A percentile compares a stretch with the other conserved stretches of the same genome.
Conservation (phyloP, 2,329 filamentous ascomycete species). For the Monilinia vaccinii-corymbosi region DNA sequence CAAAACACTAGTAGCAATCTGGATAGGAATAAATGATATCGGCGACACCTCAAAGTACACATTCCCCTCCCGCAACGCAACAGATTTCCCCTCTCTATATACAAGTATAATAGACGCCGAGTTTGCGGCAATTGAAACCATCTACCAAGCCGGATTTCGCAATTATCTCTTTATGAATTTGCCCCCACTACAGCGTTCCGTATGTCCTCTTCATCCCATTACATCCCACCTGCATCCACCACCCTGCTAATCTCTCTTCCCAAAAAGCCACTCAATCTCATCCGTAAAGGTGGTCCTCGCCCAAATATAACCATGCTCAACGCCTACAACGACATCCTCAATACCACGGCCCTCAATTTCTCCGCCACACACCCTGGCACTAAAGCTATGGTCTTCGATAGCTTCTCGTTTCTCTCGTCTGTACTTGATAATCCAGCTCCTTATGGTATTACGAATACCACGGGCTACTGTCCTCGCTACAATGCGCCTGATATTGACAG, state of each 20-base stretch:
- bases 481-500: conserved; percentile 37
- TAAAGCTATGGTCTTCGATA: conserved; percentile 37
- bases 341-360: conserved; percentile 13
- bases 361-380: conserved; percentile 25
- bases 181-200: conserved; percentile 40
- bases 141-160: conserved; percentile 36
- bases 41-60: conserved; percentile 38
- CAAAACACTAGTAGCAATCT: conserved; percentile 39
- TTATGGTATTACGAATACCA: conserved; percentile 39
- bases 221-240: background rate
- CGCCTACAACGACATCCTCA: conserved; percentile 36
- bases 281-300: conserved; percentile 28
- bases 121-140: conserved; percentile 33
- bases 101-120: conserved; percentile 33
- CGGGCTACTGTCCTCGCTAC: conserved; percentile 36
- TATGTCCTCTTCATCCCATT: background rate
- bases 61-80: conserved; percentile 31
- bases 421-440: conserved; percentile 34
- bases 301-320: conserved; percentile 39
- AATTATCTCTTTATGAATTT: conserved; percentile 43
- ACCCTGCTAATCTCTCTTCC: background rate
- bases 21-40: conserved; percentile 51
- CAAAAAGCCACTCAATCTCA: conserved; percentile 19
- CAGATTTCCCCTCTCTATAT: conserved; percentile 38
- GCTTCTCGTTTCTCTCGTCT: conserved; percentile 33